phyloP scores from a whole-genome alignment of 495 filamentous ascomycete genomes.

The Neohortaea acidophila region DNA sequence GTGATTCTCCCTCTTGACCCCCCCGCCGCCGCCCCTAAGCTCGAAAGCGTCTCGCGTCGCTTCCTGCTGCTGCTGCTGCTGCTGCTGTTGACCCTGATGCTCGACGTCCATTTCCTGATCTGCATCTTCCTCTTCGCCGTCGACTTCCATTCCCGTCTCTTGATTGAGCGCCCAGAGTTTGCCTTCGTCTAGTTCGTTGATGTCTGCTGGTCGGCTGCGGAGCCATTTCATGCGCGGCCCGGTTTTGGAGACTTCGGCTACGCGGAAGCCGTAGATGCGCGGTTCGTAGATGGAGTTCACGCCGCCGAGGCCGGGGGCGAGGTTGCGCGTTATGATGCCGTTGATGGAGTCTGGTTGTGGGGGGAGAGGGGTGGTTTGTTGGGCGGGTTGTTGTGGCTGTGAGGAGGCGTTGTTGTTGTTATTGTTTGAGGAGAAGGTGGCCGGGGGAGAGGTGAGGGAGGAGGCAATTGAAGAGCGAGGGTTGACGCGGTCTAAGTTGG shows the following conservation, averaged over 20 bases:
- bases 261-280: slow-evolving; percentile 90
- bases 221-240: slow-evolving; percentile 97
- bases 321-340: slow-evolving; percentile 65
- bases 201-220: slow-evolving; percentile 62
- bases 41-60: no score
- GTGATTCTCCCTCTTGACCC: no score
- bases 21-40: no score
- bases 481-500: slow-evolving; percentile 14
- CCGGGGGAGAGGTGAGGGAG: background rate
- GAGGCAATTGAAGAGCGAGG: background rate
- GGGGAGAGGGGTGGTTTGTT: slow-evolving; percentile 4
- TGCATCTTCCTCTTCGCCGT: slow-evolving; percentile 1
- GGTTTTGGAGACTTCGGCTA: slow-evolving; percentile 68
- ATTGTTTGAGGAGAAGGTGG: background rate
- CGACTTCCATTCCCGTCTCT: background rate
- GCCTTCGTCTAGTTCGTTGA: slow-evolving; percentile 71
- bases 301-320: slow-evolving; percentile 71
- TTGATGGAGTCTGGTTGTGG: slow-evolving; percentile 54
- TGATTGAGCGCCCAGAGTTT: slow-evolving; percentile 31
- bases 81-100: no score
- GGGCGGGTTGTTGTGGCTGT: no score
- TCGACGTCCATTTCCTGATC: no score
- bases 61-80: no score
- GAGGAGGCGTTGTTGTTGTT: background rate
- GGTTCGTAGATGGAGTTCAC: slow-evolving; percentile 85